phyloP scores from a whole-genome alignment of 768 basidiomycete genomes.

The Amanita polypyramis region DNA sequence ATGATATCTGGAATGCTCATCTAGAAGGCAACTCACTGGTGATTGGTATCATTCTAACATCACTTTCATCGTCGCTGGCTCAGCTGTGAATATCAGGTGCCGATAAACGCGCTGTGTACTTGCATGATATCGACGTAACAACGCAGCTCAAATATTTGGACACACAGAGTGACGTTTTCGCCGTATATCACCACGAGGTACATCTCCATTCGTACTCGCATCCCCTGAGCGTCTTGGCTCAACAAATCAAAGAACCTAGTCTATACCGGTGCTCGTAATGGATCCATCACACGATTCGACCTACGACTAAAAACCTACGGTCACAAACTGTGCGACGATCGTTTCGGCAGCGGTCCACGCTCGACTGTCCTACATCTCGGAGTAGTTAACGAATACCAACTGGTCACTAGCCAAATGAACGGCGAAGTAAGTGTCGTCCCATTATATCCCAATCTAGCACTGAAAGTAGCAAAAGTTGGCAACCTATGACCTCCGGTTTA shows the following conservation, averaged over 20 bases:
- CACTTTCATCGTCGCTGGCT: neutral
- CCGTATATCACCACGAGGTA: slow-evolving; percentile 45
- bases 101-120: slow-evolving; percentile 36
- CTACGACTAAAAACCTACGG: slow-evolving; percentile 29
- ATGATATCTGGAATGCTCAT: slow-evolving; percentile 50
- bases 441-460: neutral
- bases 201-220: slow-evolving; percentile 8
- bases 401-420: slow-evolving; percentile 48
- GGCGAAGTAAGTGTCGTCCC: slow-evolving; percentile 37
- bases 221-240: neutral
- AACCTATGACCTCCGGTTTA: slow-evolving; percentile 53
- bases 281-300: slow-evolving; percentile 48
- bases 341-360: slow-evolving; percentile 19
- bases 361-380: slow-evolving; percentile 47
- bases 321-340: slow-evolving; percentile 28
- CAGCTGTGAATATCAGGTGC: slow-evolving; percentile 30
- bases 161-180: slow-evolving; percentile 55
- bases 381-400: slow-evolving; percentile 35
- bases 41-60: slow-evolving; percentile 30
- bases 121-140: slow-evolving; percentile 37
- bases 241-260: slow-evolving; percentile 29
- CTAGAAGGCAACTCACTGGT: slow-evolving; percentile 37
- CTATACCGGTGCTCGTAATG: slow-evolving; percentile 53
- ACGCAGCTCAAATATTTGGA: slow-evolving; percentile 27
- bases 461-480: slow-evolving; percentile 33